Evolutionary conservation across 345 rosid genomes (phyloP), one percentile per base, ranked within the genome.

Genomic region (Populus euphratica): DNA sequence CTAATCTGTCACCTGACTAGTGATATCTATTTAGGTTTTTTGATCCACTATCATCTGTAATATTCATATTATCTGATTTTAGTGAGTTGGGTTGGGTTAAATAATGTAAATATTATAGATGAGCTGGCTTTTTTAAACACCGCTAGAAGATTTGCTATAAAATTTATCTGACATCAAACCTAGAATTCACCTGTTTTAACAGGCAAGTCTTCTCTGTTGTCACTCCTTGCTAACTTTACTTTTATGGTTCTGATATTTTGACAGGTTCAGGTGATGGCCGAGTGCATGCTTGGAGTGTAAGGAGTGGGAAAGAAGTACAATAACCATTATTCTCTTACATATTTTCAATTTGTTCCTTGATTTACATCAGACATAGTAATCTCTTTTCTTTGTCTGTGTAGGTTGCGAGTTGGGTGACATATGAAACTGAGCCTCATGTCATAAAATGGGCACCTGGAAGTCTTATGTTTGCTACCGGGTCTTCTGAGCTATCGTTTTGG

Each of bases 401-500:
- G 99, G 96, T 93, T 69, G 89, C 93, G 72, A 91, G 88, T 85
- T 94, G 99, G 98, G 85, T 92, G 87, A 90, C 89, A 72, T 62
- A 86, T n/a, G 92, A 88, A 29, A 86, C 81, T 6, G 98, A 90
- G 83, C 89, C 98, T 56, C 95, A 91, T 25, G 90, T 89, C 8
- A 89, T 96, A 69, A 96, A 90, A 82, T 96, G 99, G 98, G 90
- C 92, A 17, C 95, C 96, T n/a, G 98, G 98, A 84, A 91, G 83
- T 74, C 98, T 93, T 44, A 91, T 92, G 97, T 92, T 95, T 78
- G 98, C 89, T 8, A 95, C 97, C 0, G 98, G 97, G 20, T 90
- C 96, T 7, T 90, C 94, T 0, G 98, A 94, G 77, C 86, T 94
- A 39, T 93, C 97, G 2, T 89, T 93, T 85, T 90, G 96, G 90